A percentile compares a stretch with the other conserved stretches of the same genome.
phyloP scores from a whole-genome alignment of 2,329 filamentous ascomycete genomes.

The Claviceps arundinis region DNA sequence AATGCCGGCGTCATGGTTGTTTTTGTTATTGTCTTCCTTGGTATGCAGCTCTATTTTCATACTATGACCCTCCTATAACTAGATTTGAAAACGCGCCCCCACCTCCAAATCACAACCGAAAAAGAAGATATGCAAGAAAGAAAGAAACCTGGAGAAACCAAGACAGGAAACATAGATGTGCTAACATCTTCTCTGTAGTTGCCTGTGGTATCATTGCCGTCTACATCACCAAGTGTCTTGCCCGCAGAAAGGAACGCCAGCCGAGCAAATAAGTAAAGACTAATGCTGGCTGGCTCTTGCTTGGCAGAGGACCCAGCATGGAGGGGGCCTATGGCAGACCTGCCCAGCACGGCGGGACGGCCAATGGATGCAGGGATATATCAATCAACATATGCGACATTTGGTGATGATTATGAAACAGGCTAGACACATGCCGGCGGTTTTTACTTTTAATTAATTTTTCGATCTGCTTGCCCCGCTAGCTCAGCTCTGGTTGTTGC shows the following conservation, averaged over 20 bases:
- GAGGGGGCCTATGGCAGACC: not conserved
- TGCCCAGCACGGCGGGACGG: not conserved
- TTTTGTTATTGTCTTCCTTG: slow-evolving; percentile 29
- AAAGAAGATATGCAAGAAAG: not conserved
- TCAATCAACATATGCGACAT: not conserved
- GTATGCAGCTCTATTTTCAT: slow-evolving; percentile 14
- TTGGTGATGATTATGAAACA: not conserved
- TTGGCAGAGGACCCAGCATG: not conserved
- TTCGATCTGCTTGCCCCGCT: too few relatives aligned
- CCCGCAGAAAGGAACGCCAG: slow-evolving; percentile 13
- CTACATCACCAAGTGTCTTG: slow-evolving; percentile 18
- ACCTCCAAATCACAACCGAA: too few relatives aligned
- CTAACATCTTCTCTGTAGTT: slow-evolving; percentile 15
- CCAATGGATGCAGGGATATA: not conserved
- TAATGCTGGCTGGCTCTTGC: not conserved
- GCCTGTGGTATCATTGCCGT: slow-evolving; percentile 18
- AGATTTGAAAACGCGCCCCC: too few relatives aligned
- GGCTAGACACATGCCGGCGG: not conserved
- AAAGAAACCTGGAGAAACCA: not conserved
- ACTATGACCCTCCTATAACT: too few relatives aligned
- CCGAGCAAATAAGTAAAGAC: slow-evolving; percentile 14
- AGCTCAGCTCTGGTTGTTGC: too few relatives aligned
- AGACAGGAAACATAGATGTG: not conserved
- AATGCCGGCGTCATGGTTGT: slow-evolving; percentile 29
- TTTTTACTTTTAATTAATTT: not conserved